Evolutionary conservation across 495 filamentous ascomycete species (phyloP), one percentile per base, ranked within the genome.

Genomic region (Penicillium psychrofluorescens): DNA sequence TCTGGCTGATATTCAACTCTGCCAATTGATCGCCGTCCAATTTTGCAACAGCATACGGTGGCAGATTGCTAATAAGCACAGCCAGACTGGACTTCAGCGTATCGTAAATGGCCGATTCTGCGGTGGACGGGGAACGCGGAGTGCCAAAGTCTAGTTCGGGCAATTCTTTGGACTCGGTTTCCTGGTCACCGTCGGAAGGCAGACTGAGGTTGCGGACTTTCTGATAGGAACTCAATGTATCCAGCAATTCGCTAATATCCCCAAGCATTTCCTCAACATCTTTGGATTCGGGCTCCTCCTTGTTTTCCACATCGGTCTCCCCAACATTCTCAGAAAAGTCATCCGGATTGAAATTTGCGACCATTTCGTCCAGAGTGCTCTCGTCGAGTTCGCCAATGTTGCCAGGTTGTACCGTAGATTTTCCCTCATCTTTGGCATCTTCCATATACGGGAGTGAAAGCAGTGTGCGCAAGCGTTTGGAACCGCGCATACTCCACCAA

Each of bases 401-500:
- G 36, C 60, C 63, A 14, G 71, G 71, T 33, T 76, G 59, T 11
- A 73, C 68, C 28, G 71, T 70, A 8, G 48, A 22, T 8, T 28
- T 46, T 22, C 4, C 22, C 7, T 50, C 57, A 27, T 42, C 14
- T 38, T 76, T 62, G 12, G 43, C 45, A 6, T 74, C 70, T 31
- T 72, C 55, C 29, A 73, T 49, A 38, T 57, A 47, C 31, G 51
- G 62, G 7, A 73, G 46, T 1, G 71, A 72, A 27, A 78, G 67
- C 22, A 77, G 64, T 10, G 77, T 67, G 16, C 75, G 53, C 50
- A 79, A 76, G 22, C 68, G 71, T 45, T 76, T 77, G 46, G 79
- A 73, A 22, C 90, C 90, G 33, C 81, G 63, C 47, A 81, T 80
- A 44, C 81, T 77, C 90, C 90, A 96, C 90, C 90, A 96, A n/a